A percentile compares a stretch with the other conserved stretches of the same genome.
Conservation (phyloP, 1,139 yeast species). For the Fermentozyma sake region DNA sequence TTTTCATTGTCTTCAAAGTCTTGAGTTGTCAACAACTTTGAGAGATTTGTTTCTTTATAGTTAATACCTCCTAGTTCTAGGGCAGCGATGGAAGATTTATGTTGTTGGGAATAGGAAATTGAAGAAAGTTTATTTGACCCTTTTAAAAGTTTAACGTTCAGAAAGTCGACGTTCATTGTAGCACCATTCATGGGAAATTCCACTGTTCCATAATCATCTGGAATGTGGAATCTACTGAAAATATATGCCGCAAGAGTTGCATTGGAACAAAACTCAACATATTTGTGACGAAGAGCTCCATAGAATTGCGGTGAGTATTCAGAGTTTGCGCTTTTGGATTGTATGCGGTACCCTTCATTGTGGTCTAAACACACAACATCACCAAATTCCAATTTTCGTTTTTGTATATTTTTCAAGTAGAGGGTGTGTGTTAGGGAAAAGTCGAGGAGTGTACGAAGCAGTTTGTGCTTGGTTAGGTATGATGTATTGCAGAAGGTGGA, state of each 20-base stretch:
- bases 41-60: conserved; percentile 17
- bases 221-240: conserved; percentile 27
- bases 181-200: conserved; percentile 15
- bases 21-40: conserved; percentile 17
- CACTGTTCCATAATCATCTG: conserved; percentile 24
- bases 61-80: conserved; percentile 19
- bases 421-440: conserved; percentile 22
- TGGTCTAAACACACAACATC: conserved; percentile 12
- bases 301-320: conserved; percentile 10
- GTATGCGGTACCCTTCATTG: neutral
- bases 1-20: conserved; percentile 9
- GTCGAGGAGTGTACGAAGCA: conserved; percentile 25
- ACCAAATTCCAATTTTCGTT: conserved; percentile 20
- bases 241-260: conserved; percentile 26
- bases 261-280: conserved; percentile 29
- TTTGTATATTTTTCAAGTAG: conserved; percentile 18
- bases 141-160: conserved; percentile 20
- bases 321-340: neutral
- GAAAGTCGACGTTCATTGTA: conserved; percentile 11
- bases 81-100: conserved; percentile 21
- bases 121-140: conserved; percentile 23
- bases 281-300: conserved; percentile 24
- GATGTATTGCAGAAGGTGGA: too few relatives aligned
- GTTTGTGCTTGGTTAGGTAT: conserved; percentile 18
- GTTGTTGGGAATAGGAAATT: conserved; percentile 26